phyloP scores from a whole-genome alignment of 2,329 filamentous ascomycete genomes.

The Trichoderma koningiopsis region DNA sequence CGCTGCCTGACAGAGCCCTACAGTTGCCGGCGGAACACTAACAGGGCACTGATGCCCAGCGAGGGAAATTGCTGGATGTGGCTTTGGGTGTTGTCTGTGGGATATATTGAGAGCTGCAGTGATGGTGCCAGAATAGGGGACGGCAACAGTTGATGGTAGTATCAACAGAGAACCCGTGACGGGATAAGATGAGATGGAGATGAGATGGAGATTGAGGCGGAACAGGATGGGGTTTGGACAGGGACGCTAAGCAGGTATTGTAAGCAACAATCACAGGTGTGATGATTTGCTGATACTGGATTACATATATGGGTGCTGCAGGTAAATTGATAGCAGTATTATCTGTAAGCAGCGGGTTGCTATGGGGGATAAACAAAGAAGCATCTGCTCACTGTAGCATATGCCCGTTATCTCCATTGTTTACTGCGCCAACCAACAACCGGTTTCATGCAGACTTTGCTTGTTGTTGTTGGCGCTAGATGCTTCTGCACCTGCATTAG shows the following conservation, averaged over 20 bases:
- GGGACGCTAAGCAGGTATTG: neutral
- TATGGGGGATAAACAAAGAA: neutral
- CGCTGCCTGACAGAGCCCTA: neutral
- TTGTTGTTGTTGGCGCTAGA: neutral
- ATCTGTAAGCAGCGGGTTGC: neutral
- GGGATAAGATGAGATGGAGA: constrained; percentile 6
- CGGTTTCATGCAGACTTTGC: neutral
- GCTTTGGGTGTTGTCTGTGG: neutral
- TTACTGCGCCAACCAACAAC: neutral
- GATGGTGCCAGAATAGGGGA: neutral
- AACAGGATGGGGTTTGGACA: neutral
- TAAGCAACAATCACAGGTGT: neutral
- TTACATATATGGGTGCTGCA: neutral
- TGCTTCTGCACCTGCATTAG: constrained; percentile 4
- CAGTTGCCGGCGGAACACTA: neutral
- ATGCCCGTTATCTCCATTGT: neutral
- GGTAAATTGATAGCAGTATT: neutral
- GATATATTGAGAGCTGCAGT: neutral
- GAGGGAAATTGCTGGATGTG: neutral
- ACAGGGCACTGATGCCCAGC: constrained; percentile 14
- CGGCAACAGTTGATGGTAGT: neutral
- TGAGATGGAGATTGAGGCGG: neutral
- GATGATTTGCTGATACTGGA: neutral
- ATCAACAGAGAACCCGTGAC: neutral
- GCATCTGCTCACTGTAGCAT: no score